Base-by-base conservation (phyloP, 805 yeast genomes). In the Candida khao-thaluensis region DNA sequence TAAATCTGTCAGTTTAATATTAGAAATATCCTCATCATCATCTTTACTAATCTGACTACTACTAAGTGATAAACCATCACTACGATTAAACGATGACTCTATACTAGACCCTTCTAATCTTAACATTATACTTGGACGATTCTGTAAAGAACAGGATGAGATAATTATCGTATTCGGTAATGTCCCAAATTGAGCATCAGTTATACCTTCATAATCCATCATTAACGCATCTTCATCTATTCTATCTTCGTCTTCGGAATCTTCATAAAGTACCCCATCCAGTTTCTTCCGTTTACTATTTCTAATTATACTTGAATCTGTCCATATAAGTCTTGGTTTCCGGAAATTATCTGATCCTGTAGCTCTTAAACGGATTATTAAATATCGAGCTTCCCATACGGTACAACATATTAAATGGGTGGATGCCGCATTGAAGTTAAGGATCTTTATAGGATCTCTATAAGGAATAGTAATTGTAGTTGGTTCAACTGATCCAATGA, bases 151-250 rank as follows among this genome's bases (percentile, higher is more conserved):
- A 28, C 71, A 64, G 14, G 66, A 60, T 0, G 72, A 54, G n/a
- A 68, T 38, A 6, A 68, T 43, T 5, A 69, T 45, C 7, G 69
- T 59, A 44, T 68, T 67, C 17, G 72, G 55, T 5, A 56, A 51
- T 10, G 52, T 47, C 2, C 72, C 72, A 56, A 89, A 84, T 40
- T 76, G 74, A n/a, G 35, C 45, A 45, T 81, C 85, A 0, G 98
- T 91, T 26, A 91, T 86, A 2, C 97, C 97, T 56, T 90, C 97
- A 41, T 86, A 79, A 44, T 86, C 95, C 48, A 84, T 62, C 69
- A 64, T 63, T 30, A 59, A 44, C 20, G 57, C 57, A 36, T 48
- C 51, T 24, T 56, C 60, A 7, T 41, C 38, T 9, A 24, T 9
- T 15, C 40, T 38, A 11, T 51, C 53, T 21, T 52, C 54, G 3